These are phyloP conservation scores for Scheffersomyces lignosus DNA, from an alignment of 805 yeast species.

Conservation along the genomic window DNA sequence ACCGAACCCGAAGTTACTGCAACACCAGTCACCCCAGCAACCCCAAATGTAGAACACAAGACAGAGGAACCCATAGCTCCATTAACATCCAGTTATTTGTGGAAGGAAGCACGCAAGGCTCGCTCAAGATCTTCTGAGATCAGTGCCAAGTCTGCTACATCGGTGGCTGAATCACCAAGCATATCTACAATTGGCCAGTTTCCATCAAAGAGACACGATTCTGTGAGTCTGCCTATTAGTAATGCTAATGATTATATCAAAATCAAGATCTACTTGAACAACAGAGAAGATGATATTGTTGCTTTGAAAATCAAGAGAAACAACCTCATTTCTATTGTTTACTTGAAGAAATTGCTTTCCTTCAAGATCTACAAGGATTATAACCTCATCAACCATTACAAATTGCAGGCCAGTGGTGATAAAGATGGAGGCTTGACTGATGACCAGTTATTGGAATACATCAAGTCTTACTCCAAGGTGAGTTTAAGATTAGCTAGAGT, in stretches of 20 bases:
- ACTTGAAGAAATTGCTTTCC: slow-evolving; percentile 27
- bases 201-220: neutral
- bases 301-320: slow-evolving; percentile 24
- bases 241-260: slow-evolving; percentile 16
- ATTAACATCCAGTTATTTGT: neutral
- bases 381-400: slow-evolving; percentile 27
- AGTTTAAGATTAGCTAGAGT: slow-evolving; percentile 21
- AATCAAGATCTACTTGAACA: slow-evolving; percentile 25
- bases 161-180: neutral
- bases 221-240: neutral
- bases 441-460: slow-evolving; percentile 11
- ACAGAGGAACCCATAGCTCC: neutral
- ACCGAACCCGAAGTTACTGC: neutral
- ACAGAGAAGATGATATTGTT: slow-evolving; percentile 30
- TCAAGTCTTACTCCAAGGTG: slow-evolving; percentile 23
- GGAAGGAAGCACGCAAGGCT: neutral
- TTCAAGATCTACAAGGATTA: slow-evolving; percentile 32
- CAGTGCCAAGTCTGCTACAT: neutral
- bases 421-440: slow-evolving; percentile 11
- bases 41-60: neutral
- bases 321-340: slow-evolving; percentile 21
- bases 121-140: neutral
- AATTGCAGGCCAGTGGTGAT: slow-evolving; percentile 11
- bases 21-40: neutral
- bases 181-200: neutral